Percentiles rank a stretch among this genome's conserved stretches.
These are phyloP conservation scores for Tuber indicum DNA, from an alignment of 495 filamentous ascomycete species.

Conservation along the genomic window DNA sequence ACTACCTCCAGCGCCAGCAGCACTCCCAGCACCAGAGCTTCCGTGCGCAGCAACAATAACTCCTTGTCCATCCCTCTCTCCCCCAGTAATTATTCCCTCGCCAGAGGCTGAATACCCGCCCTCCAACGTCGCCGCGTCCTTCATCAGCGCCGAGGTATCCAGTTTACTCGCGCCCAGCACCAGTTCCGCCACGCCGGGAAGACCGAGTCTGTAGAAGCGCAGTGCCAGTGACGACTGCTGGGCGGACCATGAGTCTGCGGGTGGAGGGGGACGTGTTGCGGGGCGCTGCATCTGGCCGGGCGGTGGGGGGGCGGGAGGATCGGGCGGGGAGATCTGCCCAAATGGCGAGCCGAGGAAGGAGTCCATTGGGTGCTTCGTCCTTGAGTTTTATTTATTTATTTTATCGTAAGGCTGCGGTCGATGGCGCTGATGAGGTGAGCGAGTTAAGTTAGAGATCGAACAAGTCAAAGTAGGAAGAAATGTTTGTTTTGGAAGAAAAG, in stretches of 20 bases:
- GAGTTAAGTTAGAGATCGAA: conserved; percentile 1
- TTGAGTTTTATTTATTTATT: background rate
- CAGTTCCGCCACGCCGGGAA: conserved; percentile 30
- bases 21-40: background rate
- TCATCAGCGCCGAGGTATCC: conserved; percentile 29
- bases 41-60: conserved; percentile 9
- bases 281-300: conserved; percentile 20
- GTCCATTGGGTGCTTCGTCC: conserved; percentile 17
- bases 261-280: conserved; percentile 17
- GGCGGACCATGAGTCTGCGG: conserved; percentile 27
- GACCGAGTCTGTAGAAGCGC: conserved; percentile 29
- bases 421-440: conserved; percentile 6
- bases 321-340: conserved; percentile 33
- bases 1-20: conserved; percentile 7
- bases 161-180: conserved; percentile 25
- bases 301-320: conserved; percentile 28
- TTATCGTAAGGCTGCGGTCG: background rate
- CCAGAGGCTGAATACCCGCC: background rate
- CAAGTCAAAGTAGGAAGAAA: background rate
- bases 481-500: too few species aligned
- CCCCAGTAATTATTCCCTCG: background rate
- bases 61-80: conserved; percentile 13
- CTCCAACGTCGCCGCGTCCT: conserved; percentile 23
- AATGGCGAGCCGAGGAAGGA: conserved; percentile 30
- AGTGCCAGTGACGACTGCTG: conserved; percentile 32